Conservation (phyloP, 805 yeast species). For the Pichia manshurica region DNA sequence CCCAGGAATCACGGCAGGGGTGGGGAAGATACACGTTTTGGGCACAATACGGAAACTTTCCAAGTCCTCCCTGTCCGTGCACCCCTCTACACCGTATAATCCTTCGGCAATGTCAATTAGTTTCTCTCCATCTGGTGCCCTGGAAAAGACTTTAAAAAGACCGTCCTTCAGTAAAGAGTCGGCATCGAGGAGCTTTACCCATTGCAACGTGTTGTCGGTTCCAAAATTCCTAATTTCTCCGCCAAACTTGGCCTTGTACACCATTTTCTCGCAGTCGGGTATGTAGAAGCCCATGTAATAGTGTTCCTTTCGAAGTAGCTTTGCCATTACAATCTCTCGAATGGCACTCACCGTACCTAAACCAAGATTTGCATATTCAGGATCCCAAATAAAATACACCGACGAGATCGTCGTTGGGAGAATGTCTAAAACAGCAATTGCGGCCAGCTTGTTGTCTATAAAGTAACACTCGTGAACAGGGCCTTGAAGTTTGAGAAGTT, state of each 20-base stretch:
- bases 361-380: slow-evolving; percentile 61
- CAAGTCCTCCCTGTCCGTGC: slow-evolving; percentile 14
- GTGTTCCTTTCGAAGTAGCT: slow-evolving; percentile 42
- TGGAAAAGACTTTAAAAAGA: slow-evolving; percentile 7
- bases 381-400: slow-evolving; percentile 86
- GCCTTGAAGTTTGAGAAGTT: slow-evolving; percentile 35
- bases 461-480: slow-evolving; percentile 73
- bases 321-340: slow-evolving; percentile 56
- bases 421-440: slow-evolving; percentile 71
- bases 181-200: slow-evolving; percentile 15
- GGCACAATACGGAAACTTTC: slow-evolving; percentile 1
- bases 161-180: slow-evolving; percentile 11
- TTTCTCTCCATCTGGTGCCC: neutral
- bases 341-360: slow-evolving; percentile 76
- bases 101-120: slow-evolving; percentile 29
- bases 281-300: slow-evolving; percentile 81
- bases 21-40: slow-evolving; percentile 1
- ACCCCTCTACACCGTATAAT: slow-evolving; percentile 35
- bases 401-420: slow-evolving; percentile 74
- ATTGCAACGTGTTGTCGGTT: slow-evolving; percentile 2
- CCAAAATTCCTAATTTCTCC: slow-evolving; percentile 62
- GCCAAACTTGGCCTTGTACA: slow-evolving; percentile 72
- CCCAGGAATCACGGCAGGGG: slow-evolving; percentile 1
- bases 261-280: slow-evolving; percentile 76
- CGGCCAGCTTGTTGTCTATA: slow-evolving; percentile 52